phyloP scores from a whole-genome alignment of 345 rosid genomes.

The Ailanthus altissimus region DNA sequence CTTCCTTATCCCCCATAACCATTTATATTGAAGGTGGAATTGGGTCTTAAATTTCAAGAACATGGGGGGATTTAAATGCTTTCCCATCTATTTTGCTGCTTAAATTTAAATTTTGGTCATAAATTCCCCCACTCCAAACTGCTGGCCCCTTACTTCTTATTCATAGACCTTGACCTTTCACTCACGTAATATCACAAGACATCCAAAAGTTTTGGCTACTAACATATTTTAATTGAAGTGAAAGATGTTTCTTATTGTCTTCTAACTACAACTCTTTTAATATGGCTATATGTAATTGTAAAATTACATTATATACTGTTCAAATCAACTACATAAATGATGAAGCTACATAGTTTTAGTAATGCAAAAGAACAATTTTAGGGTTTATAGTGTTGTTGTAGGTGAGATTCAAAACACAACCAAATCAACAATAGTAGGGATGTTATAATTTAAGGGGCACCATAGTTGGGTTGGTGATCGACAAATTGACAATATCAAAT shows the following conservation, averaged over 20 bases:
- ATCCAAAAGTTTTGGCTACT: too few relatives aligned
- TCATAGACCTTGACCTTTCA: not conserved
- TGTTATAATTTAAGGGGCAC: not conserved
- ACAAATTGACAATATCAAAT: slow-evolving; percentile 2
- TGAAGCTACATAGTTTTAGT: not conserved
- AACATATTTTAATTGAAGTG: too few relatives aligned
- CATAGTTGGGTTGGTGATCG: slow-evolving; percentile 2
- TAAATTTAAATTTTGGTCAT: not conserved
- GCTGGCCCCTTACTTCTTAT: not conserved
- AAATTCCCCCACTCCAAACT: not conserved
- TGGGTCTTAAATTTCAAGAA: slow-evolving; percentile 1
- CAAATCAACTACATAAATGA: too few relatives aligned
- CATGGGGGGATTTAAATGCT: slow-evolving; percentile 9
- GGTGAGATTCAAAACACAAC: slow-evolving; percentile 3
- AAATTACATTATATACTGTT: too few relatives aligned
- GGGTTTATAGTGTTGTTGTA: not conserved
- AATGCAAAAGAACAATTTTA: not conserved
- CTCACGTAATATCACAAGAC: not conserved
- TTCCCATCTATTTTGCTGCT: not conserved
- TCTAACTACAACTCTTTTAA: too few relatives aligned
- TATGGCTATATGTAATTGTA: too few relatives aligned
- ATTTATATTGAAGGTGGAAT: too few relatives aligned
- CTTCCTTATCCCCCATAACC: too few relatives aligned
- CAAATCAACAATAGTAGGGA: not conserved
- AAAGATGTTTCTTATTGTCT: too few relatives aligned